Evolutionary conservation across 2,329 filamentous ascomycete species (phyloP), one percentile per base, ranked within the genome.

Genomic region (Penicillium sp.): DNA sequence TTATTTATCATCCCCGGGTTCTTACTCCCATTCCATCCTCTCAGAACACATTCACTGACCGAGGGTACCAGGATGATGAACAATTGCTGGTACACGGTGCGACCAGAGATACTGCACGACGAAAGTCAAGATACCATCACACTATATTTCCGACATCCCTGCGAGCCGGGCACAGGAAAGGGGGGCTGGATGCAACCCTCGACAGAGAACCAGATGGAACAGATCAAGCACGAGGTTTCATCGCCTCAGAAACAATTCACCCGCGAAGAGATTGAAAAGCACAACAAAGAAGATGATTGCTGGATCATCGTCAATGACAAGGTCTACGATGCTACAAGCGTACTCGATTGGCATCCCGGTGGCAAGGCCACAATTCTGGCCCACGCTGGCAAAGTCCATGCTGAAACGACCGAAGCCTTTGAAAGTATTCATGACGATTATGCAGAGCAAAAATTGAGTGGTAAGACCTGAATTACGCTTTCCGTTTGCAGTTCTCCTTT

Each of bases 291-390:
- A 39, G 60, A 72, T 18, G 75, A 79, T 50, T 77, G 76, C 54
- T 79, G 76, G 76, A 68, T 80, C n/a, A 73, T 78, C 0, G 65
- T 79, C 3, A 72, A 78, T 47, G 71, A 68, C 5, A 77, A 75
- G 39, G 76, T 78, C 0, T 78, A 78, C 48, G 74, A 78, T 55
- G 71, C 67, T 0, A 77, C 75, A 4, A 69, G 65, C 40, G 72
- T 76, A 3, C 55, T 78, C 12, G 55, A 60, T 6, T 76, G 74
- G 75, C 75, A 78, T 64, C 75, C 74, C 5, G 75, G 75, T 6
- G 75, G 76, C 2, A 73, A 72, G 47, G 69, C 70, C 1, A 64
- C 76, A 0, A 73, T 79, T 26, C 60, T 78, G 50, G 67, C 64
- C 0, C 76, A 79, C 56, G 76, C 75, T 0, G 76, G 76, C 0